Percentiles rank a stretch among this genome's conserved stretches.
These are phyloP conservation scores for Phialophora expanda DNA, from an alignment of 2,329 filamentous ascomycete genomes.

Conservation along the genomic window DNA sequence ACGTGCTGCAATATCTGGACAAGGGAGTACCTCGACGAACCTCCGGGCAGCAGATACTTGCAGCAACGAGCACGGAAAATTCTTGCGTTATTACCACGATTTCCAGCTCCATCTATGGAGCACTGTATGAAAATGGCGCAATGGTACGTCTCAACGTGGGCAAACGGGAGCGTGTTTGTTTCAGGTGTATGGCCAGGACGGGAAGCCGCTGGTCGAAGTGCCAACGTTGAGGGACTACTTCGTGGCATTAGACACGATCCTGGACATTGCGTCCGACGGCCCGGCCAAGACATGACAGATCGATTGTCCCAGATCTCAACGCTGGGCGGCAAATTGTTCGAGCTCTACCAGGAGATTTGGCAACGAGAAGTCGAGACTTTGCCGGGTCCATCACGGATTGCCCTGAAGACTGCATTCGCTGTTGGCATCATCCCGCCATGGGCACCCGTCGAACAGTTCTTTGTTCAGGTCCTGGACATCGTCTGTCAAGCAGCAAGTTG, in stretches of 20 bases:
- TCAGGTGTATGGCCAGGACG: conserved; percentile 78
- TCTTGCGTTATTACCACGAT: background rate
- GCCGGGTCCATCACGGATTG: background rate
- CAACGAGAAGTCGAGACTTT: background rate
- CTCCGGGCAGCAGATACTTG: background rate
- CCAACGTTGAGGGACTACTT: conserved; percentile 95
- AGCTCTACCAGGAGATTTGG: background rate
- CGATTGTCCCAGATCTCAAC: background rate
- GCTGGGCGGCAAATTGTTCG: background rate
- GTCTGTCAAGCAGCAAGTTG: conserved; percentile 47
- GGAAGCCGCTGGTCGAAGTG: conserved; percentile 77
- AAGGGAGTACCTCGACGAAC: conserved; percentile 12
- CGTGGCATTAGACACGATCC: conserved; percentile 85
- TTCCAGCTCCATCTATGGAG: conserved; percentile 18
- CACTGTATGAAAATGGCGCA: conserved; percentile 26
- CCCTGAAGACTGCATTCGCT: background rate
- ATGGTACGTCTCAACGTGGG: conserved; percentile 12
- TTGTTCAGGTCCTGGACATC: conserved; percentile 28
- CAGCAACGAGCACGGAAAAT: conserved; percentile 10
- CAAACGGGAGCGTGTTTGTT: conserved; percentile 79
- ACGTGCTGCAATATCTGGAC: conserved; percentile 12
- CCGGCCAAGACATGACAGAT: conserved; percentile 58
- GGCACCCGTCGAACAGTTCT: conserved; percentile 38
- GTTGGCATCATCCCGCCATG: conserved; percentile 29
- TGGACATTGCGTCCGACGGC: conserved; percentile 88